A percentile compares a stretch with the other conserved stretches of the same genome.
Conservation (phyloP, 805 yeast species). For the Starmerella potacharoeniae region DNA sequence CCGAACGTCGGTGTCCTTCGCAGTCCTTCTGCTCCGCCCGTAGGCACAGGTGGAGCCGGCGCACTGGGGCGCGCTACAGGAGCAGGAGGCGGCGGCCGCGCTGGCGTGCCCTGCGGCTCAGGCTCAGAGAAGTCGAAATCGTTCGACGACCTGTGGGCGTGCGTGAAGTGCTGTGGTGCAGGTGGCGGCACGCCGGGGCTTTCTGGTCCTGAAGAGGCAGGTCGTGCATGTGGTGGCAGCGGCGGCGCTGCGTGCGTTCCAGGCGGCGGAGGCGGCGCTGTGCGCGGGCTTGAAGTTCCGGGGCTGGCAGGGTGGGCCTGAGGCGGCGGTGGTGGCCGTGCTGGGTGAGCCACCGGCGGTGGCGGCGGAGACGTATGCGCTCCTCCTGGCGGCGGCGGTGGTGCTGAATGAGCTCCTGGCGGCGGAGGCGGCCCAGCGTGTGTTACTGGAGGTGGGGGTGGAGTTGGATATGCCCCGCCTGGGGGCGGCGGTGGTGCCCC, state of each 20-base stretch:
- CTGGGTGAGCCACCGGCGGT: conserved; percentile 1
- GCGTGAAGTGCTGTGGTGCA: conserved; percentile 1
- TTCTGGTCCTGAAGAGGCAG: conserved; percentile 9
- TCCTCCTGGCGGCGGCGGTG: conserved; percentile 6
- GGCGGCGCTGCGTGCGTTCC: background rate
- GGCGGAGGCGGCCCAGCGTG: background rate
- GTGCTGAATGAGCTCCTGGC: conserved; percentile 3
- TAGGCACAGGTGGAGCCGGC: conserved; percentile 10
- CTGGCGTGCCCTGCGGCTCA: background rate
- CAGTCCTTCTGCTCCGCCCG: conserved; percentile 17
- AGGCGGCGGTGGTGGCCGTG: background rate
- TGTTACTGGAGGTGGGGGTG: background rate
- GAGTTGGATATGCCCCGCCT: background rate
- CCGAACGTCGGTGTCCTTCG: conserved; percentile 4
- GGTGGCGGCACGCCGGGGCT: background rate
- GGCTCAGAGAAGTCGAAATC: background rate
- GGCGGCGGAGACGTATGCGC: conserved; percentile 1
- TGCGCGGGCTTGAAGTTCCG: background rate
- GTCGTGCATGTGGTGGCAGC: background rate
- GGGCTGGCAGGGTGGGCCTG: background rate
- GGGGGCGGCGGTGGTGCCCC: conserved; percentile 14
- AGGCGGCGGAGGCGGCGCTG: background rate
- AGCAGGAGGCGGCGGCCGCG: background rate
- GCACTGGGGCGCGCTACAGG: conserved; percentile 2
- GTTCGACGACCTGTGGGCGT: background rate